These are phyloP conservation scores for Colletotrichum tabaci DNA, from an alignment of 2,329 filamentous ascomycete species.

Conservation along the genomic window DNA sequence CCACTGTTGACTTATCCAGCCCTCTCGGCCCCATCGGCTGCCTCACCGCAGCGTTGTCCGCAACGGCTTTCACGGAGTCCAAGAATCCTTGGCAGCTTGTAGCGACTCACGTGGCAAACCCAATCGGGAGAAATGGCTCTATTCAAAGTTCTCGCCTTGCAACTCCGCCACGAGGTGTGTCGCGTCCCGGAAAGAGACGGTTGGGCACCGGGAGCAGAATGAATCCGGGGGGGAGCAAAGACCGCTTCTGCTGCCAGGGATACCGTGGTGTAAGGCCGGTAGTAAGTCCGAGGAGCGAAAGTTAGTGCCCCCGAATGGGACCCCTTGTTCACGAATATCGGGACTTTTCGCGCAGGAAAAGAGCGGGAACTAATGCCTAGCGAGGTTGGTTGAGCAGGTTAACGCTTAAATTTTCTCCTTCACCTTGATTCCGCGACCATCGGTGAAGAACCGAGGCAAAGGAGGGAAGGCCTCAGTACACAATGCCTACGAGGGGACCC, in stretches of 20 bases:
- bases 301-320: neutral
- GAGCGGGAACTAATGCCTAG: neutral
- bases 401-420: neutral
- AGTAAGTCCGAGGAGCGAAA: neutral
- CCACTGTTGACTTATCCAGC: neutral
- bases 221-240: constrained; percentile 2
- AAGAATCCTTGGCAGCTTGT: constrained; percentile 18
- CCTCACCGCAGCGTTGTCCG: constrained; percentile 10
- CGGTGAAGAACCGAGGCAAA: neutral
- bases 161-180: constrained; percentile 27
- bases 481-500: too few relatives aligned
- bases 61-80: constrained; percentile 14
- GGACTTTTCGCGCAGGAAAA: constrained; percentile 31
- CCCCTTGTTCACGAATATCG: constrained; percentile 3
- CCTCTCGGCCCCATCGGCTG: neutral
- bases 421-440: neutral
- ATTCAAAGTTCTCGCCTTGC: neutral
- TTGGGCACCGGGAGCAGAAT: constrained; percentile 28
- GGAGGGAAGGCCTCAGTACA: neutral
- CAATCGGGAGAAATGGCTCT: neutral
- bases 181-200: neutral
- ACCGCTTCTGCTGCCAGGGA: neutral
- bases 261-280: neutral
- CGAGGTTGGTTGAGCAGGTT: neutral
- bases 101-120: constrained; percentile 4